A percentile compares a stretch with the other conserved stretches of the same genome.
These are phyloP conservation scores for Davidsoniella neocaledoniae DNA, from an alignment of 2,329 filamentous ascomycete species.

Conservation along the genomic window DNA sequence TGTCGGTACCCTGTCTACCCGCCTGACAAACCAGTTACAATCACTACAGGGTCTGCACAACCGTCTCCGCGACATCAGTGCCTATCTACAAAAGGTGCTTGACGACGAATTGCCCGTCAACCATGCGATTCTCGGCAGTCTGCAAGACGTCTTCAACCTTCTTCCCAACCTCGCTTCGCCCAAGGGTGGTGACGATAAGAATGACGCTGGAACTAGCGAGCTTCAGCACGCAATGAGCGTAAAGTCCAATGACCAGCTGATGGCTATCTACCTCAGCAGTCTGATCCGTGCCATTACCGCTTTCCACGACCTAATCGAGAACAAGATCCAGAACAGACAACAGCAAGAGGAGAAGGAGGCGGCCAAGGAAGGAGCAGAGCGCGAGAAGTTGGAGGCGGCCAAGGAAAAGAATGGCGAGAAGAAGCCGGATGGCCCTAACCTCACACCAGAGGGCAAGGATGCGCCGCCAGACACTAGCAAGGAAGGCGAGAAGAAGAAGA, in stretches of 20 bases:
- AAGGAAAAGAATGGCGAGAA: constrained; percentile 22
- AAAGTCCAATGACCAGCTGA: constrained; percentile 98
- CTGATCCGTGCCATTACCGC: constrained; percentile 94
- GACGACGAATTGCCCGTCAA: constrained; percentile 88
- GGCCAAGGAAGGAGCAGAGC: constrained; percentile 55
- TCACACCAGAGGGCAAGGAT: constrained; percentile 18
- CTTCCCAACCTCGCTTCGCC: constrained; percentile 89
- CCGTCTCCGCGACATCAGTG: constrained; percentile 83
- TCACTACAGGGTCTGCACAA: constrained; percentile 92
- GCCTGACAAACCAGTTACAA: constrained; percentile 94
- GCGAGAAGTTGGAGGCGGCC: constrained; percentile 38
- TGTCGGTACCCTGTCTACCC: constrained; percentile 86
- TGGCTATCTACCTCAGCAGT: constrained; percentile 94
- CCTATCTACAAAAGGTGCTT: constrained; percentile 90
- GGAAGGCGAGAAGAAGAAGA: constrained; percentile 37
- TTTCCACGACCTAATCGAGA: constrained; percentile 98
- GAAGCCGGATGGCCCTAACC: constrained; percentile 27
- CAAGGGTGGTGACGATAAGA: constrained; percentile 41
- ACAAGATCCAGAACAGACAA: constrained; percentile 98
- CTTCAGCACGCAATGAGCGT: constrained; percentile 92
- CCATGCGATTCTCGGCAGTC: constrained; percentile 89
- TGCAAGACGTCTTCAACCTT: constrained; percentile 99
- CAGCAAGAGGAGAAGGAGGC: constrained; percentile 90
- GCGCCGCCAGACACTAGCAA: constrained; percentile 39
- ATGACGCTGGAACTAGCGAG: constrained; percentile 48